Evolutionary conservation across 202 grass and related monocot genomes (phyloP).

Genomic region (Eragrostis tef): DNA sequence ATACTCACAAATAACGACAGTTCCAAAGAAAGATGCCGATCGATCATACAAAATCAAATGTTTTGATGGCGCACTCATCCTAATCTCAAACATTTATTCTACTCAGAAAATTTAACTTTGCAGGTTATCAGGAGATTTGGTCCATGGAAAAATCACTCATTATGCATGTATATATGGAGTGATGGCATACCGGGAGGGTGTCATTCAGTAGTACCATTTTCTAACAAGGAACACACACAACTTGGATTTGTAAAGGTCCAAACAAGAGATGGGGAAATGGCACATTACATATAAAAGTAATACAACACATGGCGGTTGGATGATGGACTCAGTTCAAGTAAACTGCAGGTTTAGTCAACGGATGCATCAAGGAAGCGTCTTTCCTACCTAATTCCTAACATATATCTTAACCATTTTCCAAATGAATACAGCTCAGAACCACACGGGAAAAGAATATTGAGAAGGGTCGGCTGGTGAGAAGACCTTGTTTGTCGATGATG

Average conservation of each 20-base stretch:
- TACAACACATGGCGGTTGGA: constrained; percentile 52
- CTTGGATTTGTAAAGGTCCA: background rate
- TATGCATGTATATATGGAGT: too few species aligned
- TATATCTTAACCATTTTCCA: constrained; percentile 8
- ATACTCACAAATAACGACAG: too few species aligned
- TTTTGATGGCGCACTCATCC: background rate
- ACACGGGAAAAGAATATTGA: background rate
- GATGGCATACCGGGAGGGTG: background rate
- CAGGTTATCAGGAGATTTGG: background rate
- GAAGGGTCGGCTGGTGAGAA: constrained; percentile 21
- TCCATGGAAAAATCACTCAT: background rate
- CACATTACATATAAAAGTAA: background rate
- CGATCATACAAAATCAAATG: background rate
- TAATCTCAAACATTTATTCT: background rate
- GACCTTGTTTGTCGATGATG: constrained; percentile 40
- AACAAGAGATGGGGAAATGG: background rate
- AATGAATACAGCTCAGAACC: constrained; percentile 53
- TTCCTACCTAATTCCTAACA: constrained; percentile 56
- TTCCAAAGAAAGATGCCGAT: too few species aligned
- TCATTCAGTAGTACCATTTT: constrained; percentile 20
- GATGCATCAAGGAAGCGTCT: constrained; percentile 49
- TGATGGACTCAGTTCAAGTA: constrained; percentile 49
- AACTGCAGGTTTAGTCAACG: constrained; percentile 52
- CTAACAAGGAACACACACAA: constrained; percentile 14
- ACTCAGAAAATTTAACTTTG: background rate